Evolutionary conservation across 2,329 filamentous ascomycete species (phyloP), one percentile per base, ranked within the genome.

Genomic region (Blastomyces gilchristii): DNA sequence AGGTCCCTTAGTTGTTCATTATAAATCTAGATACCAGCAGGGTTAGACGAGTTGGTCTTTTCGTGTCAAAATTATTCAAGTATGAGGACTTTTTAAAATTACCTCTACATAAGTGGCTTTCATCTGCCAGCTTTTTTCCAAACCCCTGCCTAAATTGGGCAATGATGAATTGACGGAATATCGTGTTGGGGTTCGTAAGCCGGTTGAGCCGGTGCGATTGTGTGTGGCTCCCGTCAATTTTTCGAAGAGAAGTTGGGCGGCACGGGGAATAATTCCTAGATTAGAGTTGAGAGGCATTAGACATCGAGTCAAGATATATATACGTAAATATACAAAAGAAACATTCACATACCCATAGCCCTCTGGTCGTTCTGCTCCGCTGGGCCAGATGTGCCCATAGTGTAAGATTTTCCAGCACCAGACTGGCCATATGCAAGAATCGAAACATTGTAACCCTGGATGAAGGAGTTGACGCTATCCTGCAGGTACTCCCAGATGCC

Each of bases 361-460:
- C 87, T 83, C 39, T 81, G 68, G 69, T 93, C 82, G 34, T 80
- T 81, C 71, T 95, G 88, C 71, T 97, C 92, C 28, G 76, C 76
- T 1, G 92, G 90, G 4, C 91, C 91, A 0, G 93, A 91, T 0
- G 94, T 99, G 63, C 94, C 94, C 94, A 99, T 99, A 0, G 94
- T 99, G 74, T 96, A 97, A 2, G 93, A 97, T 78, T 99, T 99
- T 69, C 94, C 94, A 12, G 94, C 91, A 63, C 94, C 94, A 37
- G 94, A 99, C 79, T 99, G 94, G 68, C 94, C 94, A 72, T 99
- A 99, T 58, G 94, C 94, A 70, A 99, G 80, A 59, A 99, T 85
- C 3, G 94, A 99, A 64, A 99, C 94, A 84, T 99, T 99, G 83
- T 97, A 99, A 62, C 94, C 94, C 73, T 97, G 91, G 0, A 94